These are phyloP conservation scores for Paraphaeosphaeria sporulosa DNA, from an alignment of 2,329 filamentous ascomycete species.

Conservation along the genomic window DNA sequence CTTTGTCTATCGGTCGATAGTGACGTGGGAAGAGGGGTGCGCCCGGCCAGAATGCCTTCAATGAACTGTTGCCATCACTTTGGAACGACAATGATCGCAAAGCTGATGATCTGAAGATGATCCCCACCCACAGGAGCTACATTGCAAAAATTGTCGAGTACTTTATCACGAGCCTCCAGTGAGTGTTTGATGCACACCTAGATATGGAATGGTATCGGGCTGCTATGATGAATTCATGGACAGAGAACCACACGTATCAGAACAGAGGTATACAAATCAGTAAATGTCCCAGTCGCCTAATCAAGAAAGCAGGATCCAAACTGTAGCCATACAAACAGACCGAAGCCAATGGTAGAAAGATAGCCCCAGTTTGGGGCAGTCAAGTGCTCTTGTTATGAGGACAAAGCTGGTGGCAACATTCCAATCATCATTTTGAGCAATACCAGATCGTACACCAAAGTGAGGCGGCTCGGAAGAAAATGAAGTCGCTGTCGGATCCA, in stretches of 20 bases:
- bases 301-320: not conserved
- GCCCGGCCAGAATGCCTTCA: not conserved
- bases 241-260: not conserved
- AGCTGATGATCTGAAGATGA: not conserved
- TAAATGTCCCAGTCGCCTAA: not conserved
- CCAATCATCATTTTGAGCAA: not conserved
- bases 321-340: not conserved
- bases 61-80: not conserved
- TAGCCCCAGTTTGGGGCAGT: not conserved
- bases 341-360: not conserved
- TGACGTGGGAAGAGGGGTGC: not conserved
- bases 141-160: not conserved
- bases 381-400: not conserved
- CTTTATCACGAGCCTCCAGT: not conserved
- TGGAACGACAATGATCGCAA: not conserved
- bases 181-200: not conserved
- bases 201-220: not conserved
- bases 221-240: not conserved
- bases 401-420: not conserved
- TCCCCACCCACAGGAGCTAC: not conserved
- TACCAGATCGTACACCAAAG: not conserved
- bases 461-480: not conserved
- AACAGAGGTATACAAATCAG: not conserved
- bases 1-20: constrained; percentile 9
- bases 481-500: not conserved